Evolutionary conservation across 2,329 filamentous ascomycete species (phyloP).

Genomic region (Blastomyces gilchristii): DNA sequence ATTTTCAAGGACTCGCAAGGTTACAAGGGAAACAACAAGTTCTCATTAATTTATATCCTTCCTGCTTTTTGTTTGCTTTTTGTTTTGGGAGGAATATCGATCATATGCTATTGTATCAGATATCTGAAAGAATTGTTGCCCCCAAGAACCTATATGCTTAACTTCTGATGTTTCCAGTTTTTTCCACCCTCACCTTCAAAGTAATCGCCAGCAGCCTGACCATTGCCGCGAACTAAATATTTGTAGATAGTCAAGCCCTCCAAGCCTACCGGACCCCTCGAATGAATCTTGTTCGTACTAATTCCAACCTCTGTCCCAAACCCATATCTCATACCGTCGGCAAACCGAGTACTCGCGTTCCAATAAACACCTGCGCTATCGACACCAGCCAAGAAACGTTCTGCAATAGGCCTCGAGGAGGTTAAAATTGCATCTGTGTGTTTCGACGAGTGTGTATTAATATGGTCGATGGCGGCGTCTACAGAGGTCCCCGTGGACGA

Average conservation of each 20-base stretch:
- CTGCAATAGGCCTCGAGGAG: slow-evolving; percentile 53
- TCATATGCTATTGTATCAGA: not conserved
- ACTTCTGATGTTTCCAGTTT: slow-evolving; percentile 46
- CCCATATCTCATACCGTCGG: slow-evolving; percentile 92
- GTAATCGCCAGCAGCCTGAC: slow-evolving; percentile 73
- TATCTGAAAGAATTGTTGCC: not conserved
- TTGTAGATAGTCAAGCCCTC: slow-evolving; percentile 97
- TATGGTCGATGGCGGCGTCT: slow-evolving; percentile 68
- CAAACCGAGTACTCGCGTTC: slow-evolving; percentile 91
- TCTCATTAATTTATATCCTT: not conserved
- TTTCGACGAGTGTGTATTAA: slow-evolving; percentile 84
- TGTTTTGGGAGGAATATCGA: not conserved
- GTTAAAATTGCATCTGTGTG: slow-evolving; percentile 93
- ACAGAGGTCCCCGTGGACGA: slow-evolving; percentile 34
- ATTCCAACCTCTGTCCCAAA: slow-evolving; percentile 98
- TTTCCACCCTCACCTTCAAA: slow-evolving; percentile 42
- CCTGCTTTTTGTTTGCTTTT: not conserved
- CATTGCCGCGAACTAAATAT: slow-evolving; percentile 76
- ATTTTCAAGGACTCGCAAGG: not conserved
- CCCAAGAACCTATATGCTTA: slow-evolving; percentile 24
- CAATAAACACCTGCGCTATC: slow-evolving; percentile 92
- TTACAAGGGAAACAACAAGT: not conserved
- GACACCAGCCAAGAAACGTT: slow-evolving; percentile 72
- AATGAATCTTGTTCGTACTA: slow-evolving; percentile 97
- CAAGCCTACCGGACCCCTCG: slow-evolving; percentile 80